A percentile compares a stretch with the other conserved stretches of the same genome.
Conservation (phyloP, 805 yeast genomes). For the Clavispora phyllophila region DNA sequence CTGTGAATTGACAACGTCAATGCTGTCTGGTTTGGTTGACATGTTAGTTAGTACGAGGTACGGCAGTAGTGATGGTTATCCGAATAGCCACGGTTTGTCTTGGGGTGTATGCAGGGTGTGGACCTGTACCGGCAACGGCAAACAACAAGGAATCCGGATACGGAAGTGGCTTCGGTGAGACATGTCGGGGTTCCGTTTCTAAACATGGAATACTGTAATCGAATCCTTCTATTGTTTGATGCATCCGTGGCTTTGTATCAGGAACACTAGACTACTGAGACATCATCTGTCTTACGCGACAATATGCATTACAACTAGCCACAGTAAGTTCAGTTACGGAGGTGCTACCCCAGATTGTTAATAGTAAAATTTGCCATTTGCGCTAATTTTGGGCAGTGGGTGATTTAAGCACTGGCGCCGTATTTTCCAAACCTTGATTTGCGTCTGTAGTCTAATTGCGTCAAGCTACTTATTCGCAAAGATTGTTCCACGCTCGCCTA, state of each 20-base stretch:
- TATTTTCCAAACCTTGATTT: too few relatives aligned
- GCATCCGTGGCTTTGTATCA: not conserved
- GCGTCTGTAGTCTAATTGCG: too few relatives aligned
- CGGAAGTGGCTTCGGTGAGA: not conserved
- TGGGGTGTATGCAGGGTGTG: not conserved
- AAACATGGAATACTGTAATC: not conserved
- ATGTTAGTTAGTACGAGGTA: constrained; percentile 1
- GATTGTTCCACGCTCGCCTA: too few relatives aligned
- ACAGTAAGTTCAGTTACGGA: too few relatives aligned
- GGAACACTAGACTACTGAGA: too few relatives aligned
- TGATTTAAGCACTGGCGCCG: too few relatives aligned
- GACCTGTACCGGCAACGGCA: not conserved
- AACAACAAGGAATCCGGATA: not conserved
- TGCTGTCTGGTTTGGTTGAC: constrained; percentile 16
- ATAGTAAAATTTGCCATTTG: too few relatives aligned
- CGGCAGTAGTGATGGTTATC: not conserved
- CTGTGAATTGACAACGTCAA: constrained; percentile 31
- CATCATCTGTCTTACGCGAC: too few relatives aligned
- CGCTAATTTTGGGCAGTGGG: too few relatives aligned
- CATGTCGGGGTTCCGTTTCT: not conserved
- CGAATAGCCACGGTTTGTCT: not conserved
- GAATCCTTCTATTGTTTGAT: not conserved
- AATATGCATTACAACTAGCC: too few relatives aligned
- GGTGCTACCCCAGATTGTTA: too few relatives aligned
- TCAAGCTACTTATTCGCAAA: too few relatives aligned